phyloP scores from a whole-genome alignment of 2,329 filamentous ascomycete species.

The Aureobasidium namibiae region DNA sequence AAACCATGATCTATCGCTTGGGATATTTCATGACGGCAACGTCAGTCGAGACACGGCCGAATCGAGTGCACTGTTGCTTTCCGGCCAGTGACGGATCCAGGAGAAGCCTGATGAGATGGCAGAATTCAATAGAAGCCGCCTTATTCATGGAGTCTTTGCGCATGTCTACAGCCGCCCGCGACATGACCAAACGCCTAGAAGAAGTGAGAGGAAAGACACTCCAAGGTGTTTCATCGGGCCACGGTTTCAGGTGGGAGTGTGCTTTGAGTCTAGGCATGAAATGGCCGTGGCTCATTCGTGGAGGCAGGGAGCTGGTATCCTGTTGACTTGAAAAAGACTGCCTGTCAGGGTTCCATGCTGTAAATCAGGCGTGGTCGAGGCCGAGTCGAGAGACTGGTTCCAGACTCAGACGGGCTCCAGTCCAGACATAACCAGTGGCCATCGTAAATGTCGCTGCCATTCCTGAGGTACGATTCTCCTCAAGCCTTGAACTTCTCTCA shows the following conservation, averaged over 20 bases:
- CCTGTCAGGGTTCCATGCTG: neutral
- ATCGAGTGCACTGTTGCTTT: neutral
- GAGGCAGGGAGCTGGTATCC: neutral
- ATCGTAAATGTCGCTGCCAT: constrained; percentile 25
- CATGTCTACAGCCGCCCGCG: neutral
- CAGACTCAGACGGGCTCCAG: neutral
- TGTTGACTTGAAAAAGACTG: too few species aligned
- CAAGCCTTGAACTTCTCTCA: constrained; percentile 23
- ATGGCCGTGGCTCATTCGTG: neutral
- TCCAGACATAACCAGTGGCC: constrained; percentile 19
- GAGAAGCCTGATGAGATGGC: too few species aligned
- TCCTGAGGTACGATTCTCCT: constrained; percentile 20
- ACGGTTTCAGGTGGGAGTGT: neutral
- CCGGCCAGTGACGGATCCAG: neutral
- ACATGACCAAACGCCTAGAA: too few species aligned
- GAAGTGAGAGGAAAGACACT: neutral
- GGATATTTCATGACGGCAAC: too few species aligned
- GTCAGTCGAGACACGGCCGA: neutral
- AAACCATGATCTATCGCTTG: too few species aligned
- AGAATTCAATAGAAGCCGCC: neutral
- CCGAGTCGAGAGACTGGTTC: neutral
- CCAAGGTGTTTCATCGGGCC: too few species aligned
- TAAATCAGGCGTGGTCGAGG: neutral
- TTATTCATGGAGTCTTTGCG: neutral
- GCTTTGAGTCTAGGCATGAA: too few species aligned